Evolutionary conservation across 345 rosid genomes (phyloP), one percentile per base, ranked within the genome.

Genomic region (Lumnitzera littorea): DNA sequence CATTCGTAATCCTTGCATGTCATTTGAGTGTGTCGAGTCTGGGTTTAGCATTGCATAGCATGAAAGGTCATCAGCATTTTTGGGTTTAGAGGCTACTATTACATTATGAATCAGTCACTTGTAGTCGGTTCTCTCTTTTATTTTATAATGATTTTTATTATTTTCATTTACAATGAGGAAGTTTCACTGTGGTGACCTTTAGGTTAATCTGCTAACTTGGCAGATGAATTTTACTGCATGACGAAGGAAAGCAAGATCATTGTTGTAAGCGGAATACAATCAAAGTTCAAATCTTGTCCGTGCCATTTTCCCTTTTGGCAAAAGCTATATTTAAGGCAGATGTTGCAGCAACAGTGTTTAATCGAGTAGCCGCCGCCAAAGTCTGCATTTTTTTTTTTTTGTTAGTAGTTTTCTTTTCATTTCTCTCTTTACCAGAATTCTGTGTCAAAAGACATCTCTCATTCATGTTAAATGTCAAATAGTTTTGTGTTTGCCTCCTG

Each of bases 11-110:
- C 58, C 69, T 64, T 54, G 60, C 70, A 82, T 82, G 86, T 36
- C 83, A 78, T 78, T 82, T 67, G 80, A 79, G 77, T 76, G 79
- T 70, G 69, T 78, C 57, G 67, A 61, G 75, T 70, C 55, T 72
- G 75, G 70, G 64, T 69, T 61, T 56, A 66, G 66, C 60, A 66
- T 76, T 77, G 71, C 71, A 80, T 74, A 67, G 71, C 69, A 50
- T 47, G 73, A 62, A 80, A 43, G 74, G 76, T 78, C 81, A 70
- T 72, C 72, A 49, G 73, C 84, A 74, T 68, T 64, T 74, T 69
- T 62, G 62, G 63, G 67, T 48, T 24, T 63, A 53, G 63, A 67
- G 43, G 43, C 43, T 36, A 36, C 43, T 36, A 36, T 36, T 36
- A 36, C 43, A 36, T 36, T 36, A 67, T 55, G 31, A 27, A 53